Percentiles rank a stretch among this genome's conserved stretches.
Conservation (phyloP, 768 basidiomycete species). For the Cystobasidium ongulense region DNA sequence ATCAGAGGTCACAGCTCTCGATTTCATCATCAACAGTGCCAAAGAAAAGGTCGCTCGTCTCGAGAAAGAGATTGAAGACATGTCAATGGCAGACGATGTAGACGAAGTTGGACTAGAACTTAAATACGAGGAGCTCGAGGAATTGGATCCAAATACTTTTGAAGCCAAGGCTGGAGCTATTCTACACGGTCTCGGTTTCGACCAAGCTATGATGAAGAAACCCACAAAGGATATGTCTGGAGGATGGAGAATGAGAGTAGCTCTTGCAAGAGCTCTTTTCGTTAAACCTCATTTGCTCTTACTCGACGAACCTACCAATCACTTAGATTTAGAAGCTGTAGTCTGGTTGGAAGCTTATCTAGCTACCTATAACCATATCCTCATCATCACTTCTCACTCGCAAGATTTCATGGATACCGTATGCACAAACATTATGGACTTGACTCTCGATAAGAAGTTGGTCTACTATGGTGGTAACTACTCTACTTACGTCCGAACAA, state of each 20-base stretch:
- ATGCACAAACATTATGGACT: constrained; percentile 33
- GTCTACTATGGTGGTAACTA: constrained; percentile 82
- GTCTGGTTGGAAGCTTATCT: constrained; percentile 99
- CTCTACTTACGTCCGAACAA: constrained; percentile 92
- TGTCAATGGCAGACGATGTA: constrained; percentile 77
- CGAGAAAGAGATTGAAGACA: constrained; percentile 86
- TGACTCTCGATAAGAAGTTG: constrained; percentile 29
- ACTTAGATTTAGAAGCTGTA: constrained; percentile 32
- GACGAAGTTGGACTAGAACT: constrained; percentile 80
- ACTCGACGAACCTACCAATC: constrained; percentile 63
- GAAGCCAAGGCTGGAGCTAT: constrained; percentile 93
- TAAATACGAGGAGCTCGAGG: constrained; percentile 91
- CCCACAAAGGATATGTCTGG: constrained; percentile 98
- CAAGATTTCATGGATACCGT: constrained; percentile 95
- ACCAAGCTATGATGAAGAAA: constrained; percentile 81
- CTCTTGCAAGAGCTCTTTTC: constrained; percentile 89
- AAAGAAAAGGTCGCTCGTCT: constrained; percentile 85
- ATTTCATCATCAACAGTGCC: constrained; percentile 90
- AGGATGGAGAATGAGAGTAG: constrained; percentile 99
- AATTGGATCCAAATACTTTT: constrained; percentile 89
- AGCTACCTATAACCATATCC: constrained; percentile 95
- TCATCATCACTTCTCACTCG: constrained; percentile 96
- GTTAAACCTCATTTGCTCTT: constrained; percentile 91
- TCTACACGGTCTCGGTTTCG: constrained; percentile 94
- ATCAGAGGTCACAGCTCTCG: constrained; percentile 87